Evolutionary conservation across 768 basidiomycete species (phyloP).

Genomic region (Chalciporus sphaerocephalus): DNA sequence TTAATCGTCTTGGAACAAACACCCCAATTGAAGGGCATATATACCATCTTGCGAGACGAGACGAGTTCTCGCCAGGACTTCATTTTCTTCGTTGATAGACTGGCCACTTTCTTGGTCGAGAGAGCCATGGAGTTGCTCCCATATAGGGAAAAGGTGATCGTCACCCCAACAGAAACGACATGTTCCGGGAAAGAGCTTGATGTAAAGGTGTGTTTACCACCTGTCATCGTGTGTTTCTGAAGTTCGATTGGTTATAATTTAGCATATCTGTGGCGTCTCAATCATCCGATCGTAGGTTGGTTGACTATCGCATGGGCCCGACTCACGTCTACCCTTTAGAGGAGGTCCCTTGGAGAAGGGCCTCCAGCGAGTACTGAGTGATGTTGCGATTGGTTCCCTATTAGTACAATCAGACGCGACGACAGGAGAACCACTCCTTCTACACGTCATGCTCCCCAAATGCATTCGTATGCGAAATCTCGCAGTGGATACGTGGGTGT

Average conservation of each 20-base stretch:
- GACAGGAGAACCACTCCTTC: slow-evolving; percentile 83
- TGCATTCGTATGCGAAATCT: slow-evolving; percentile 61
- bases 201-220: slow-evolving; percentile 43
- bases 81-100: slow-evolving; percentile 85
- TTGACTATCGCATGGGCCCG: background rate
- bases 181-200: slow-evolving; percentile 60
- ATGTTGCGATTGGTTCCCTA: slow-evolving; percentile 83
- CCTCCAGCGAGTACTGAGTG: slow-evolving; percentile 80
- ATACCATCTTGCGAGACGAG: slow-evolving; percentile 76
- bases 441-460: slow-evolving; percentile 76
- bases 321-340: slow-evolving; percentile 34
- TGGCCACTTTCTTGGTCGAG: slow-evolving; percentile 82
- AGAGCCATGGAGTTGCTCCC: slow-evolving; percentile 82
- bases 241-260: background rate
- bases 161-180: slow-evolving; percentile 60
- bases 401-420: slow-evolving; percentile 83
- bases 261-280: slow-evolving; percentile 84
- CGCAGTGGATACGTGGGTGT: slow-evolving; percentile 73
- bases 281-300: slow-evolving; percentile 77
- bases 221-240: background rate
- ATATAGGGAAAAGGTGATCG: slow-evolving; percentile 53
- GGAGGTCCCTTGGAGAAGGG: slow-evolving; percentile 91
- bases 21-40: slow-evolving; percentile 83
- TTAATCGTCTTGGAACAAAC: slow-evolving; percentile 72
- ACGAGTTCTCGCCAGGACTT: slow-evolving; percentile 79